phyloP scores from a whole-genome alignment of 768 basidiomycete species.

The Tephrocybe sp. region DNA sequence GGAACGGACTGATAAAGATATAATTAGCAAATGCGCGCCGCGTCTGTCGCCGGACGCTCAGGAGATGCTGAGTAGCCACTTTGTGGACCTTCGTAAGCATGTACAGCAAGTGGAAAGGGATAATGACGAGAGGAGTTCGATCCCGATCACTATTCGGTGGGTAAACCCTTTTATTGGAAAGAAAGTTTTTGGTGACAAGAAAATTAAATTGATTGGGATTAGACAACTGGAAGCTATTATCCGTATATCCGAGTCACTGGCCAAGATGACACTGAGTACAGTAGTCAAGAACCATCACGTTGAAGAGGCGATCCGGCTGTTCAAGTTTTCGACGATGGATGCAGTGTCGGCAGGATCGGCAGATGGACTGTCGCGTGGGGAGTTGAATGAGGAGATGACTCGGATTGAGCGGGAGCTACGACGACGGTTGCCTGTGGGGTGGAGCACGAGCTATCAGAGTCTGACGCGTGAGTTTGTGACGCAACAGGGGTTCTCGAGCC shows the following conservation, averaged over 20 bases:
- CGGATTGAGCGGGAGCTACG: conserved; percentile 86
- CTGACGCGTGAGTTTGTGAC: conserved; percentile 91
- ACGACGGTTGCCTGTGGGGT: conserved; percentile 84
- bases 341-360: conserved; percentile 93
- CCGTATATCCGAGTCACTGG: conserved; percentile 95
- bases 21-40: conserved; percentile 88
- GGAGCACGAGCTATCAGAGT: conserved; percentile 96
- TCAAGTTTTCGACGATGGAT: conserved; percentile 99
- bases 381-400: conserved; percentile 90
- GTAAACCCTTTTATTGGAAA: conserved; percentile 27
- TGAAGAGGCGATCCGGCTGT: conserved; percentile 95
- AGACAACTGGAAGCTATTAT: conserved; percentile 98
- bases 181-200: too few species aligned
- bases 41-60: conserved; percentile 91
- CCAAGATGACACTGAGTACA: conserved; percentile 88
- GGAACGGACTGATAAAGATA: neutral
- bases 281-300: conserved; percentile 91
- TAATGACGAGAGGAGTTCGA: conserved; percentile 96
- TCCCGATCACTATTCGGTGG: conserved; percentile 96
- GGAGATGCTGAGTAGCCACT: conserved; percentile 95
- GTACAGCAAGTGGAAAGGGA: conserved; percentile 95
- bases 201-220: too few species aligned
- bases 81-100: conserved; percentile 88
- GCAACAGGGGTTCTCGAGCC: conserved; percentile 86
- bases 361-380: conserved; percentile 88